These are phyloP conservation scores for Rubia yunnanensis DNA, from an alignment of 257 asterid species.

Conservation along the genomic window DNA sequence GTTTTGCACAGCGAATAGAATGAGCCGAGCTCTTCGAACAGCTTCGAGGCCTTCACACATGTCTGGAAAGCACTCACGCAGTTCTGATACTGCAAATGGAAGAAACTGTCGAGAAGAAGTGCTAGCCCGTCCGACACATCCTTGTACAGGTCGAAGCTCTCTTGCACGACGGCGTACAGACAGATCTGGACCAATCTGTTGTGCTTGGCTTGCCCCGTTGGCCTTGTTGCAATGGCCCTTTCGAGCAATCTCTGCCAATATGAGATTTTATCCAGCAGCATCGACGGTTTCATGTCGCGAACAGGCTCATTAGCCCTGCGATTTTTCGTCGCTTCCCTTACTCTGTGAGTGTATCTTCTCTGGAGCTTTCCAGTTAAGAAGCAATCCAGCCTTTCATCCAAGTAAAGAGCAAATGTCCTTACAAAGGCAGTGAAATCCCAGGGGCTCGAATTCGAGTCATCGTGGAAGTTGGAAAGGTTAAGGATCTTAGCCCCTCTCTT, in stretches of 20 bases:
- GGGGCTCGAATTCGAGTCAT: constrained; percentile 69
- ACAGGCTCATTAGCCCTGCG: constrained; percentile 36
- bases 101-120: constrained; percentile 56
- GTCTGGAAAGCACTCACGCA: constrained; percentile 61
- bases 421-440: constrained; percentile 88
- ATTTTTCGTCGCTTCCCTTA: constrained; percentile 19
- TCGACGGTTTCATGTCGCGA: constrained; percentile 59
- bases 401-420: constrained; percentile 69
- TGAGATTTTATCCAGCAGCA: constrained; percentile 61
- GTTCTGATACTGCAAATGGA: constrained; percentile 53
- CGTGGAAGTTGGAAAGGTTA: constrained; percentile 58
- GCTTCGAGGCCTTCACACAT: constrained; percentile 60
- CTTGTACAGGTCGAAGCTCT: constrained; percentile 62
- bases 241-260: constrained; percentile 73
- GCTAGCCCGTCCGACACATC: constrained; percentile 72
- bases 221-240: constrained; percentile 66
- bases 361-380: constrained; percentile 73
- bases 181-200: constrained; percentile 47
- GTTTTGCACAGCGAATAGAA: constrained; percentile 50
- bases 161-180: constrained; percentile 66
- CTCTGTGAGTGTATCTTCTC: constrained; percentile 29
- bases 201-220: constrained; percentile 52
- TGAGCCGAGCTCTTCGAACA: constrained; percentile 52
- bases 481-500: constrained; percentile 72
- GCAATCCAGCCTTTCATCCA: constrained; percentile 77